Evolutionary conservation across 2,329 filamentous ascomycete species (phyloP).

Genomic region (Colletotrichum euphorbiae): DNA sequence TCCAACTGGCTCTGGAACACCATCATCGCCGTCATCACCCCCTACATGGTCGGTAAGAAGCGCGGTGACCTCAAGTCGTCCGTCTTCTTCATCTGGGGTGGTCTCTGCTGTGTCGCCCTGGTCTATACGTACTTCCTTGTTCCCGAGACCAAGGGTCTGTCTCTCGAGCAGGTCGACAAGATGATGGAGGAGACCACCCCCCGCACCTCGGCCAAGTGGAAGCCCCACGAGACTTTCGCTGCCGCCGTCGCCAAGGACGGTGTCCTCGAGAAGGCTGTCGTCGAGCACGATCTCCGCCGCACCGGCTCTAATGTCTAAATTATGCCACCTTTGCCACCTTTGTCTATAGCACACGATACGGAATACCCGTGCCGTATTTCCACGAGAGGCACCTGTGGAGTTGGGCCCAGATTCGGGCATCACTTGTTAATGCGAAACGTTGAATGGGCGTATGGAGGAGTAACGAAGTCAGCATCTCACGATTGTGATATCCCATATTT

Average conservation of each 20-base stretch:
- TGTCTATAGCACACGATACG: conserved; percentile 21
- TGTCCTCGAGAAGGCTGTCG: conserved; percentile 47
- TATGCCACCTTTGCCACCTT: conserved; percentile 20
- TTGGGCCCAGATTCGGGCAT: conserved; percentile 10
- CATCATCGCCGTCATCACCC: conserved; percentile 76
- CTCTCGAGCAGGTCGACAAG: conserved; percentile 83
- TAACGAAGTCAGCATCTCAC: conserved; percentile 15
- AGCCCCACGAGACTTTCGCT: conserved; percentile 77
- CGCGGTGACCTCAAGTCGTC: conserved; percentile 74
- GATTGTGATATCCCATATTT: conserved; percentile 25
- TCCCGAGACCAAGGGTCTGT: conserved; percentile 80
- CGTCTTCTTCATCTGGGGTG: conserved; percentile 83
- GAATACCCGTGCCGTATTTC: conserved; percentile 7
- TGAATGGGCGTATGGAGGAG: conserved; percentile 34
- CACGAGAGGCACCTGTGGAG: conserved; percentile 19
- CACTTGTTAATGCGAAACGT: conserved; percentile 32
- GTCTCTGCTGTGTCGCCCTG: conserved; percentile 69
- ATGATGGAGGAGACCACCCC: conserved; percentile 91
- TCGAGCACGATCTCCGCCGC: conserved; percentile 47
- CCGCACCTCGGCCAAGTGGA: conserved; percentile 81
- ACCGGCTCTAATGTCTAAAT: conserved; percentile 47
- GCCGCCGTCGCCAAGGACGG: conserved; percentile 55
- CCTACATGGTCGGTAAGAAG: conserved; percentile 72
- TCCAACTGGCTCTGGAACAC: conserved; percentile 96
- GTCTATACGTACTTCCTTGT: conserved; percentile 80